Conservation (phyloP, 2,329 filamentous ascomycete species). For the Xylaria multiplex region DNA sequence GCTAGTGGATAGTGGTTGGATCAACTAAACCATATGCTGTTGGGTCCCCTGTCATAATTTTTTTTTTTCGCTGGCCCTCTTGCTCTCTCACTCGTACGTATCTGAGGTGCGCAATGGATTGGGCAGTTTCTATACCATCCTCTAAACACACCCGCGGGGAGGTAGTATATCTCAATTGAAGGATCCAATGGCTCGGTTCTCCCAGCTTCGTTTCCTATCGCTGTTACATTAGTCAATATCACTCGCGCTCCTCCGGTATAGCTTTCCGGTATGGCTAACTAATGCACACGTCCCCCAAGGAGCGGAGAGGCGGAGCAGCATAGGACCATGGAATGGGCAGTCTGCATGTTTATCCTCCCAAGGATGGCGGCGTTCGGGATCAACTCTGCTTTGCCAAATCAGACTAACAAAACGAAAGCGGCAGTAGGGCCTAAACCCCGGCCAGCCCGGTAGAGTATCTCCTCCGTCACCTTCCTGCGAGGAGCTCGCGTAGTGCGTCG, state of each 20-base stretch:
- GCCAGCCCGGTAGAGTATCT: constrained; percentile 1
- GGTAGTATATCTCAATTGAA: neutral
- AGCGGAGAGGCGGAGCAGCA: neutral
- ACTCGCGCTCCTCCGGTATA: neutral
- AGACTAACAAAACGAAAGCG: neutral
- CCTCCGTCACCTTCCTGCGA: neutral
- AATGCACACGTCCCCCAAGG: neutral
- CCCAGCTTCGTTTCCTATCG: neutral
- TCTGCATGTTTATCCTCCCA: constrained; percentile 16
- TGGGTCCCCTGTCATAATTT: neutral
- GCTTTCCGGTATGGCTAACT: neutral
- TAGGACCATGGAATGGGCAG: constrained; percentile 4
- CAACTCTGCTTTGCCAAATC: constrained; percentile 6
- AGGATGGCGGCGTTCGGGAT: constrained; percentile 1
- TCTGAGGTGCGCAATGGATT: neutral
- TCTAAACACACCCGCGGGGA: too few relatives aligned
- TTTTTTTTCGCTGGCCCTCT: neutral
- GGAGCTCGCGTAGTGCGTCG: constrained; percentile 2
- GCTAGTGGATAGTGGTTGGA: neutral
- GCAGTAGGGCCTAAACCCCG: constrained; percentile 1
- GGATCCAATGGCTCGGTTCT: neutral
- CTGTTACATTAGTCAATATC: neutral
- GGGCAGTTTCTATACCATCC: too few relatives aligned
- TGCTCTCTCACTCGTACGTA: neutral
- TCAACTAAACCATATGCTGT: neutral